These are phyloP conservation scores for Starmerella gropengiesseri DNA, from an alignment of 805 yeast genomes.

Conservation along the genomic window DNA sequence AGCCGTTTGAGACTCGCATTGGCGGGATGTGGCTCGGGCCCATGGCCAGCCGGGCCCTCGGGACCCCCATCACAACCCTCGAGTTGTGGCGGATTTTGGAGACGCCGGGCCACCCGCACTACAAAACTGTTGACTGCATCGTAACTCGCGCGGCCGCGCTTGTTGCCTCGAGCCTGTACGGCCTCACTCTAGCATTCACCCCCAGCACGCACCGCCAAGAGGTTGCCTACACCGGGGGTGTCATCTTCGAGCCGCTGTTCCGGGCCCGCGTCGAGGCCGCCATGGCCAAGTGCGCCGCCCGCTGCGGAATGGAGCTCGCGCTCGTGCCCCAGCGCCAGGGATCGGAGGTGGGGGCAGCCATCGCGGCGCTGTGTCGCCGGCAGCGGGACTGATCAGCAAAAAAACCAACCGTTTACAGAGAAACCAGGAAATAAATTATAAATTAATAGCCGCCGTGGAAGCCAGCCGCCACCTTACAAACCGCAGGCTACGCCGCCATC, in stretches of 20 bases:
- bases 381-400: neutral
- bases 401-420: neutral
- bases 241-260: conserved; percentile 20
- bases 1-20: conserved; percentile 21
- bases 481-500: conserved; percentile 31
- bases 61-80: conserved; percentile 2
- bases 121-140: conserved; percentile 11
- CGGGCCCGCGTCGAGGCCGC: conserved; percentile 5
- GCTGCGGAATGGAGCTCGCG: conserved; percentile 6
- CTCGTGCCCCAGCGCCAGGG: conserved; percentile 20
- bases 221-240: conserved; percentile 24
- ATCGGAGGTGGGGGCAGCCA: conserved; percentile 24
- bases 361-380: conserved; percentile 13
- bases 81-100: conserved; percentile 13
- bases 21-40: conserved; percentile 20
- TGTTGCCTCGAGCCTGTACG: conserved; percentile 19
- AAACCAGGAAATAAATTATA: conserved; percentile 1
- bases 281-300: conserved; percentile 3
- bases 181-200: conserved; percentile 7
- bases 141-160: conserved; percentile 18
- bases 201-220: neutral
- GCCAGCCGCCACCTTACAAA: too few relatives aligned
- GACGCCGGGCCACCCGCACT: neutral
- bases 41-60: conserved; percentile 7
- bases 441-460: neutral